Percentiles rank a stretch among this genome's conserved stretches.
Conservation (phyloP, 352 stramenopile genomes). For the Chrysophaeum taylorii region DNA sequence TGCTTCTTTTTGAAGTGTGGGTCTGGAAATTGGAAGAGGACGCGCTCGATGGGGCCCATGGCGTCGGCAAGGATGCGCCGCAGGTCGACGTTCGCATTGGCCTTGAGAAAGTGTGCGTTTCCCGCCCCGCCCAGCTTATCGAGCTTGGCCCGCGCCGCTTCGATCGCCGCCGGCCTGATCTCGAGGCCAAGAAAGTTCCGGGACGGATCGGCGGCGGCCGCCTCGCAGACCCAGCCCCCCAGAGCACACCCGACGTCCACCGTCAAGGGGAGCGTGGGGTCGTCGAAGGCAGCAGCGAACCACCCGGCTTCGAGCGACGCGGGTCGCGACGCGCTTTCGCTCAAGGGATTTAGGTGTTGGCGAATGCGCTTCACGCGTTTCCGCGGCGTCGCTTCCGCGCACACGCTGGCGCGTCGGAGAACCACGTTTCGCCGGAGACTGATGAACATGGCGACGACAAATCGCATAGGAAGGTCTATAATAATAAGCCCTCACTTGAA, state of each 20-base stretch:
- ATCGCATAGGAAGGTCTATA: no score
- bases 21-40: conserved; percentile 36
- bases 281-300: conserved; percentile 6
- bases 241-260: conserved; percentile 34
- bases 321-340: background rate
- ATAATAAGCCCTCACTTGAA: no score
- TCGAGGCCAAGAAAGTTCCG: conserved; percentile 34
- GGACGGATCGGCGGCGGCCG: background rate
- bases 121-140: no score
- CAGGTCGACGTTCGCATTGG: conserved; percentile 33
- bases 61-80: conserved; percentile 16
- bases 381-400: no score
- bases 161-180: conserved; percentile 26
- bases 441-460: no score
- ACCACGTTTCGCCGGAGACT: no score
- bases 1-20: conserved; percentile 39
- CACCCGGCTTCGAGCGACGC: conserved; percentile 9
- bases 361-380: conserved; percentile 6
- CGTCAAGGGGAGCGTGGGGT: conserved; percentile 18
- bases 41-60: conserved; percentile 9
- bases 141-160: background rate
- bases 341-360: conserved; percentile 27
- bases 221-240: conserved; percentile 28
- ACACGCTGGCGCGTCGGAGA: no score
- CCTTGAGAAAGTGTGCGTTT: conserved; percentile 31